A percentile compares a stretch with the other conserved stretches of the same genome.
phyloP scores from a whole-genome alignment of 148 eudicot genomes.

The Camellia lanceoleosa region DNA sequence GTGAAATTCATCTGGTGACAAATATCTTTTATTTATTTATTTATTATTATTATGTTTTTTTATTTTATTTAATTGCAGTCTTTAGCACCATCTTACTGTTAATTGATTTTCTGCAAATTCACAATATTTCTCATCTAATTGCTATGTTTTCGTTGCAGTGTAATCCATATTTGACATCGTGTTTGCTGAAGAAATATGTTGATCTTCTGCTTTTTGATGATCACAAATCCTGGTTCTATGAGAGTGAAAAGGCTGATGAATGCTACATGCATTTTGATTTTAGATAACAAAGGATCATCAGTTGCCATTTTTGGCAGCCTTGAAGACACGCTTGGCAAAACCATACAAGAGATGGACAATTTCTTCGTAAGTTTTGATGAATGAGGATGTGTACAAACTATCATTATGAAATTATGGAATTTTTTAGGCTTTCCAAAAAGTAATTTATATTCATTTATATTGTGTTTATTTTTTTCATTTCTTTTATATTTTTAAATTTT shows the following conservation, averaged over 20 bases:
- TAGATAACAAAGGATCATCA: not conserved
- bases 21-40: too few relatives aligned
- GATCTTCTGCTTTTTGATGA: slow-evolving; percentile 2
- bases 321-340: not conserved
- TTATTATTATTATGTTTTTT: not conserved
- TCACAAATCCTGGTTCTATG: not conserved
- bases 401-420: too few relatives aligned
- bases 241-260: not conserved
- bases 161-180: slow-evolving; percentile 54
- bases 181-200: slow-evolving; percentile 62
- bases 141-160: slow-evolving; percentile 43
- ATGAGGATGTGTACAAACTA: too few relatives aligned
- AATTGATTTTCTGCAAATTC: not conserved
- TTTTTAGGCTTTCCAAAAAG: too few relatives aligned
- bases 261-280: not conserved
- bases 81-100: not conserved
- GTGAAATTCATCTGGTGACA: too few relatives aligned
- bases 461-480: too few relatives aligned
- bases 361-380: too few relatives aligned
- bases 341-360: not conserved
- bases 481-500: too few relatives aligned
- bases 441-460: too few relatives aligned
- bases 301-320: not conserved
- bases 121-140: not conserved
- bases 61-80: not conserved